A percentile compares a stretch with the other conserved stretches of the same genome.
Conservation (phyloP, 2,329 filamentous ascomycete genomes). For the Alternaria sp. region DNA sequence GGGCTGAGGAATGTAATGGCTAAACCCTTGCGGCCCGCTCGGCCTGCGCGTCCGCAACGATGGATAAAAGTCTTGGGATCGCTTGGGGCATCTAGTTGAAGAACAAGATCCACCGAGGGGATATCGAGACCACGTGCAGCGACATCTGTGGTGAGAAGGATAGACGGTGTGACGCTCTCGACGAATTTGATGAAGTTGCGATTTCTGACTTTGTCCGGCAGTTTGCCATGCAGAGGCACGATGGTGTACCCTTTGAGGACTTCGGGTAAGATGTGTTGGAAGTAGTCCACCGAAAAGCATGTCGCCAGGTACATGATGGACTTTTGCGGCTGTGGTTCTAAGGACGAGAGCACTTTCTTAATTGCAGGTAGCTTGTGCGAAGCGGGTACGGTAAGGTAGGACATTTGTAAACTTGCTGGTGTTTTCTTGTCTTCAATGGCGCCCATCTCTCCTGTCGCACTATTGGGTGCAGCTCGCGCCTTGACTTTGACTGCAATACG, state of each 20-base stretch:
- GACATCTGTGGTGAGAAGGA: slow-evolving; percentile 92
- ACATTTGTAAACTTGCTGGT: slow-evolving; percentile 91
- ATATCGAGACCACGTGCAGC: slow-evolving; percentile 92
- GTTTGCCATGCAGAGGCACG: slow-evolving; percentile 89
- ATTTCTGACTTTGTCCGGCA: slow-evolving; percentile 83
- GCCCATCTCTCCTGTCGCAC: slow-evolving; percentile 57
- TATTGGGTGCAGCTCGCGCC: slow-evolving; percentile 34
- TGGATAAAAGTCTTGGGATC: slow-evolving; percentile 86
- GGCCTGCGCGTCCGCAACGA: slow-evolving; percentile 69
- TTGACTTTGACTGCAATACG: slow-evolving; percentile 95
- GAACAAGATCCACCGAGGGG: slow-evolving; percentile 86
- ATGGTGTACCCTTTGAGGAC: slow-evolving; percentile 76
- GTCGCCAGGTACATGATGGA: slow-evolving; percentile 93
- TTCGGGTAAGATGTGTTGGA: slow-evolving; percentile 78
- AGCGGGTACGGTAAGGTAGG: slow-evolving; percentile 78
- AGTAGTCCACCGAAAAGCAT: slow-evolving; percentile 94
- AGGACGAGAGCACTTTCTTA: slow-evolving; percentile 70
- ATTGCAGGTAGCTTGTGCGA: slow-evolving; percentile 82
- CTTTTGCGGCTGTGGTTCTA: slow-evolving; percentile 80
- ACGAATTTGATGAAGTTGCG: slow-evolving; percentile 87
- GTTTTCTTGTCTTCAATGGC: slow-evolving; percentile 85
- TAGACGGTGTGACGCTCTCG: slow-evolving; percentile 74
- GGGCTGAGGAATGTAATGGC: slow-evolving; percentile 86
- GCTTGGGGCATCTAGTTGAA: slow-evolving; percentile 84
- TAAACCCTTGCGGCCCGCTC: slow-evolving; percentile 75